Evolutionary conservation across 371 early-diverging fungal species (phyloP).

Genomic region (Furculomyces boomerangus): DNA sequence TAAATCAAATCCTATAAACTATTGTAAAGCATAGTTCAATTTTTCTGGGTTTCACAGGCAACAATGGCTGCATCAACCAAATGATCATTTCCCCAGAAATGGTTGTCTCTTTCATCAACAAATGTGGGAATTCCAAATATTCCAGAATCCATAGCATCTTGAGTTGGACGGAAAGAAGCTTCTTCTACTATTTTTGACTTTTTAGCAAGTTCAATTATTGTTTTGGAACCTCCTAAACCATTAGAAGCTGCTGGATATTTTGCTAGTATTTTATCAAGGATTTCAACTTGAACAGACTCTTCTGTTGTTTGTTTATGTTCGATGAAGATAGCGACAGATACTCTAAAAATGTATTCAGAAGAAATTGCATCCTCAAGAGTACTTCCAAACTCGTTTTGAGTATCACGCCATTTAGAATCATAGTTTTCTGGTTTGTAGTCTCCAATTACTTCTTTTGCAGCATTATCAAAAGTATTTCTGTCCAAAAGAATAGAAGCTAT

Average conservation of each 20-base stretch:
- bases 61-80: slow-evolving; percentile 11
- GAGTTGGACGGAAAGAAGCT: slow-evolving; percentile 6
- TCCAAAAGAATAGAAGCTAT: slow-evolving; percentile 16
- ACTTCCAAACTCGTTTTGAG: background rate
- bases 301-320: slow-evolving; percentile 10
- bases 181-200: slow-evolving; percentile 4
- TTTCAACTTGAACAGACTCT: slow-evolving; percentile 6
- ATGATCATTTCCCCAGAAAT: slow-evolving; percentile 26
- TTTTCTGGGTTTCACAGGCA: background rate
- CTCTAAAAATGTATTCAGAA: slow-evolving; percentile 15
- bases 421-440: background rate
- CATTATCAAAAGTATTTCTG: slow-evolving; percentile 5
- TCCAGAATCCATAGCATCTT: slow-evolving; percentile 7
- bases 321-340: slow-evolving; percentile 15
- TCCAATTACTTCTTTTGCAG: background rate
- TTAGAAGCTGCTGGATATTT: slow-evolving; percentile 1
- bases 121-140: slow-evolving; percentile 23
- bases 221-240: slow-evolving; percentile 6
- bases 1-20: too few species aligned
- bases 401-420: background rate
- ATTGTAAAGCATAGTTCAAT: too few species aligned
- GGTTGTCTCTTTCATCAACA: slow-evolving; percentile 12
- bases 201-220: slow-evolving; percentile 4
- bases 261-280: slow-evolving; percentile 12
- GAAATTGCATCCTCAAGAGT: slow-evolving; percentile 4